phyloP scores from a whole-genome alignment of 345 rosid species.

The Reutealis trisperma region DNA sequence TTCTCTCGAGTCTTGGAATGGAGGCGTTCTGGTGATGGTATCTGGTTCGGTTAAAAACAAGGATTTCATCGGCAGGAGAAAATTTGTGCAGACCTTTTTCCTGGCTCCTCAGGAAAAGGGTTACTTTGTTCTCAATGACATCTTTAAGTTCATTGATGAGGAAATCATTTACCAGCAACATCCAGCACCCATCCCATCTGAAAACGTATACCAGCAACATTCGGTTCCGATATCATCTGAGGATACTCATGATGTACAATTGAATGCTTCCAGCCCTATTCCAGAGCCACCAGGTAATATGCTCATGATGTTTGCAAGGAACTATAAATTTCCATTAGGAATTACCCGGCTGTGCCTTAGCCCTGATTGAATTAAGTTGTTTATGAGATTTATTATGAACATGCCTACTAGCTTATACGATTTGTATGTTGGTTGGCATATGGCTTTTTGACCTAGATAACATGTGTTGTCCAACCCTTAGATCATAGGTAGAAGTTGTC shows the following conservation, averaged over 20 bases:
- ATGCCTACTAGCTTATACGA: not conserved
- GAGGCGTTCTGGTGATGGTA: slow-evolving; percentile 84
- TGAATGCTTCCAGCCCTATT: slow-evolving; percentile 49
- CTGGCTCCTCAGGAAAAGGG: slow-evolving; percentile 98
- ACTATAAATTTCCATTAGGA: not conserved
- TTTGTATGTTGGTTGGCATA: not conserved
- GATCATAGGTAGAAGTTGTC: not conserved
- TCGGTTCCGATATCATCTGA: slow-evolving; percentile 49
- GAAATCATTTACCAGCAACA: slow-evolving; percentile 44
- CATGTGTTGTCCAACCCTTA: not conserved
- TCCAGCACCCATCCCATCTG: slow-evolving; percentile 18
- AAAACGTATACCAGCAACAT: slow-evolving; percentile 25
- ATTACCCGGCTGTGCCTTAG: not conserved
- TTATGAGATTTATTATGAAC: not conserved
- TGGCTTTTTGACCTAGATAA: not conserved
- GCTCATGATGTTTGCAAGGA: not conserved
- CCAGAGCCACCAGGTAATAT: slow-evolving; percentile 67
- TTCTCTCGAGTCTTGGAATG: slow-evolving; percentile 77
- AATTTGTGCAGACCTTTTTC: slow-evolving; percentile 81
- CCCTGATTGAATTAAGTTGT: not conserved
- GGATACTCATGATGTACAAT: slow-evolving; percentile 45
- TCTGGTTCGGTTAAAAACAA: slow-evolving; percentile 80
- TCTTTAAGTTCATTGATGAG: slow-evolving; percentile 74
- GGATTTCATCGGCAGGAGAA: slow-evolving; percentile 60
- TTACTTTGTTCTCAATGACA: slow-evolving; percentile 83